A percentile compares a stretch with the other conserved stretches of the same genome.
Conservation (phyloP, 1,284 basidiomycete species). For the Gymnopus androsaceus region DNA sequence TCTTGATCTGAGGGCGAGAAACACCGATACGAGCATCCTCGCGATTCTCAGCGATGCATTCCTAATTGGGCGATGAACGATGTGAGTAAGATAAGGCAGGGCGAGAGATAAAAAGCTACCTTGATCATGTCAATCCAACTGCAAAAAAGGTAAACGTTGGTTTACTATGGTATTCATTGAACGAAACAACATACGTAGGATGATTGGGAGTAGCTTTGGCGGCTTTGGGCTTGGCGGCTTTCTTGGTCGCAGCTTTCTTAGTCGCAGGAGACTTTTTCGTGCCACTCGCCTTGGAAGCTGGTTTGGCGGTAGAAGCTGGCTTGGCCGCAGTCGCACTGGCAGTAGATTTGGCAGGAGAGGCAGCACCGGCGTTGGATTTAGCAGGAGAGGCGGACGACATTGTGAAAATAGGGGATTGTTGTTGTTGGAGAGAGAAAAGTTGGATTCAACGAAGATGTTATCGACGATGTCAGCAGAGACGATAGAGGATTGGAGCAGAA, state of each 20-base stretch:
- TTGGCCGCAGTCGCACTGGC: constrained; percentile 20
- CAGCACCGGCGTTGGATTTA: constrained; percentile 1
- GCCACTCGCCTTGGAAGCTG: constrained; percentile 16
- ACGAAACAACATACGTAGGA: background rate
- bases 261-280: constrained; percentile 30
- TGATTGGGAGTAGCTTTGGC: constrained; percentile 14
- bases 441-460: background rate
- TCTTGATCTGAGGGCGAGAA: constrained; percentile 79
- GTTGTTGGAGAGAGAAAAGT: constrained; percentile 7
- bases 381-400: constrained; percentile 29
- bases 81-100: constrained; percentile 15
- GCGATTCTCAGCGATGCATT: constrained; percentile 68
- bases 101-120: constrained; percentile 31
- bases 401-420: background rate
- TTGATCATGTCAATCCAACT: constrained; percentile 69
- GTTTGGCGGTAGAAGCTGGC: constrained; percentile 13
- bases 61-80: constrained; percentile 43
- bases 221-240: constrained; percentile 28
- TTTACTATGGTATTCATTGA: no score
- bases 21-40: constrained; percentile 72
- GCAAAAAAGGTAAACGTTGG: no score
- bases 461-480: no score
- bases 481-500: no score
- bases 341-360: constrained; percentile 18
- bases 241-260: constrained; percentile 38